Evolutionary conservation across 768 basidiomycete genomes (phyloP).

Genomic region (Lactifluus hygrophoroides): DNA sequence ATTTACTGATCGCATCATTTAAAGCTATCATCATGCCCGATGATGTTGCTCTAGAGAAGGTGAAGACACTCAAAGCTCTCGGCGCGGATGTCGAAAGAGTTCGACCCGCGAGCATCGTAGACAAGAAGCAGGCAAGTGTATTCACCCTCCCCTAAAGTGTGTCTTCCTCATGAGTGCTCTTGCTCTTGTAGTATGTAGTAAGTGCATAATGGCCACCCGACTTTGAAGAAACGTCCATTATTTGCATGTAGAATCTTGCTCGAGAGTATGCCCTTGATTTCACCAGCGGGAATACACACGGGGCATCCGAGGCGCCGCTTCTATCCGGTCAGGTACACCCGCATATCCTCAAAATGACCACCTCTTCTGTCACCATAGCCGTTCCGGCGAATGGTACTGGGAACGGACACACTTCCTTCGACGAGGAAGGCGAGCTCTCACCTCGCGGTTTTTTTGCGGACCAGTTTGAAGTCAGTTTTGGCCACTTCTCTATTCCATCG

Average conservation of each 20-base stretch:
- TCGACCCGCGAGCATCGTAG: conserved; percentile 91
- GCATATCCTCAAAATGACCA: conserved; percentile 29
- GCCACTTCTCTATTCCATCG: background rate
- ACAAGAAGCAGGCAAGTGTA: conserved; percentile 76
- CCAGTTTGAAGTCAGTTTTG: conserved; percentile 68
- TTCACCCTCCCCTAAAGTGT: conserved; percentile 19
- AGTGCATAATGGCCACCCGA: conserved; percentile 24
- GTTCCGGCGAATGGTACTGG: conserved; percentile 28
- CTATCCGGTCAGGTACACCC: conserved; percentile 6
- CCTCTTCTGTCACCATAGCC: conserved; percentile 42
- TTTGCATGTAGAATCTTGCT: conserved; percentile 69
- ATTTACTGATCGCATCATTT: conserved; percentile 3
- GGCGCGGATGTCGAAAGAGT: conserved; percentile 88
- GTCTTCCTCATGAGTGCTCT: conserved; percentile 2
- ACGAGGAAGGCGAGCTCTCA: conserved; percentile 36
- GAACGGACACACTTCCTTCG: conserved; percentile 23
- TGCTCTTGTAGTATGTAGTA: conserved; percentile 26
- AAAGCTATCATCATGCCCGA: conserved; percentile 86
- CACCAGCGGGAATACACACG: conserved; percentile 35
- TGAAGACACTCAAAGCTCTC: conserved; percentile 69
- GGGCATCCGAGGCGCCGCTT: background rate
- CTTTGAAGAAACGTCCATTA: too few species aligned
- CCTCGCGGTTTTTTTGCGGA: conserved; percentile 91
- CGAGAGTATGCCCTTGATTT: conserved; percentile 70
- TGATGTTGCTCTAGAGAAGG: conserved; percentile 87